phyloP scores from a whole-genome alignment of 768 basidiomycete species.

The Boletus insuetus region DNA sequence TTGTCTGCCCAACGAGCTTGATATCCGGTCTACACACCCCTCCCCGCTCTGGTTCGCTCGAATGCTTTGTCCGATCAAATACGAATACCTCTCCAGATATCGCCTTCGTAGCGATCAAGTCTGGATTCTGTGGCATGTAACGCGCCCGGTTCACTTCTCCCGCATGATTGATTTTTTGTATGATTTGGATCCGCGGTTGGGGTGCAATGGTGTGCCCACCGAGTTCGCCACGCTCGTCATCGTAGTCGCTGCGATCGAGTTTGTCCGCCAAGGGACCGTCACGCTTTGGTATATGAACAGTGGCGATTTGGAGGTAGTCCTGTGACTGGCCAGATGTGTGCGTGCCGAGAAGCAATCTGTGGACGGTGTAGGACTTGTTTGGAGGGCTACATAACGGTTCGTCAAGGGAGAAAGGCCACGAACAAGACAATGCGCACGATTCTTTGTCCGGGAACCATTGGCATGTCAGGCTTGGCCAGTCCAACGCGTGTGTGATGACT shows the following conservation, averaged over 20 bases:
- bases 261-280: constrained; percentile 67
- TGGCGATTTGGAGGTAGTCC: constrained; percentile 95
- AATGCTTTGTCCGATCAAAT: constrained; percentile 98
- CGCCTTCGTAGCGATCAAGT: constrained; percentile 94
- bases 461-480: constrained; percentile 97
- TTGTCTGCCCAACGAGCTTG: constrained; percentile 81
- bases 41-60: constrained; percentile 85
- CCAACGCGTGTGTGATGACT: constrained; percentile 94
- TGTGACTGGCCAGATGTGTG: constrained; percentile 94
- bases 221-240: constrained; percentile 91
- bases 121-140: constrained; percentile 99
- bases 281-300: constrained; percentile 88
- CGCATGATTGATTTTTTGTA: constrained; percentile 91
- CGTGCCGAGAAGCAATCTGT: constrained; percentile 93
- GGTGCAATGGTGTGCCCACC: constrained; percentile 87
- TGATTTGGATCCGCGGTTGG: constrained; percentile 84
- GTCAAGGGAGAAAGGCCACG: neutral
- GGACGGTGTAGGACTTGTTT: constrained; percentile 91
- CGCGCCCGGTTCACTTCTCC: constrained; percentile 97
- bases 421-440: constrained; percentile 52
- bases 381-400: constrained; percentile 56
- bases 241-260: constrained; percentile 77
- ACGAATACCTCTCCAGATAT: constrained; percentile 86
- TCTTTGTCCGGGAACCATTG: constrained; percentile 99
- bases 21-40: constrained; percentile 91